Evolutionary conservation across 495 filamentous ascomycete species (phyloP), one percentile per base, ranked within the genome.

Genomic region (Beverwykella pulmonaria): DNA sequence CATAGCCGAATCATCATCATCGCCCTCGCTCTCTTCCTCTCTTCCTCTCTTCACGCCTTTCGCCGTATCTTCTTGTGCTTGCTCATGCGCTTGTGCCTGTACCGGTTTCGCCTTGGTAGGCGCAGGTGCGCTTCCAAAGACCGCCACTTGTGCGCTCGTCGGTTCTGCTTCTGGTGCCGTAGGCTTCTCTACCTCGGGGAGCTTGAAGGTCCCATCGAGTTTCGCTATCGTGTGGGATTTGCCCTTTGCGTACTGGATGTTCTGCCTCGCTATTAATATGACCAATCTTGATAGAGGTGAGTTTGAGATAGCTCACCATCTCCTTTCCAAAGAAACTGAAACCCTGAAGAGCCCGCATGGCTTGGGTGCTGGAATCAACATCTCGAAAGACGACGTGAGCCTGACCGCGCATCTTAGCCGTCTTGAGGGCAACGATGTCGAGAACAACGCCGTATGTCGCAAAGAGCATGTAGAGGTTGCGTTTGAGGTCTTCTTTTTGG

Each of bases 311-410:
- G 79, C 89, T 46, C 77, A 96, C 94, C 83, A 98, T 89, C 61
- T 92, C 84, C 68, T 87, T 88, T 29, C 93, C 94, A 64, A 93
- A 88, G 69, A 98, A 90, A 17, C 93, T 86, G 70, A 92, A 90
- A 0, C 91, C 92, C 69, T 98, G 88, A 26, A 96, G 79, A 29
- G 90, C 86, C 59, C 93, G 82, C 87, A 98, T 89, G 1, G 94
- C 94, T 72, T 95, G 90, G 30, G 92, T 94, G 49, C 91, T 92
- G 2, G 88, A 84, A 61, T 93, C 88, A 14, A 93, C 79, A 74
- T 99, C 94, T 63, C 90, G 86, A 76, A 91, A 97, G 2, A 93
- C 90, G 50, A 99, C 81, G 73, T 97, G 93, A 55, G 94, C 95
- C 76, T 98, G 94, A 1, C 94, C 94, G 36, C 95, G 90, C 89